phyloP scores from a whole-genome alignment of 805 yeast genomes.

The Saccharomyces jurei region DNA sequence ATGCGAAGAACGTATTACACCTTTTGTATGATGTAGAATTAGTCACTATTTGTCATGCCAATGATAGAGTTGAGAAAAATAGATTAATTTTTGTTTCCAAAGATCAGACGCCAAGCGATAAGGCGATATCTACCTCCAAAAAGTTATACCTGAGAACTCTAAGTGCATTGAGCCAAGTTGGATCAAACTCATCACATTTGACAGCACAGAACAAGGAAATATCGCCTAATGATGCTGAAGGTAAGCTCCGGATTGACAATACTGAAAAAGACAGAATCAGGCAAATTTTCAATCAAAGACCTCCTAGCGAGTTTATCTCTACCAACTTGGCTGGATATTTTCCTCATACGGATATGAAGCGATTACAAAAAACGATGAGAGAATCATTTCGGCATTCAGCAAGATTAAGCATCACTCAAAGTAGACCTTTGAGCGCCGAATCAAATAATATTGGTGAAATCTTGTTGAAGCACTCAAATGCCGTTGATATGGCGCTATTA shows the following conservation, averaged over 20 bases:
- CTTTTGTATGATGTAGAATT: constrained; percentile 68
- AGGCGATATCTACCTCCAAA: constrained; percentile 50
- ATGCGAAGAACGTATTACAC: constrained; percentile 33
- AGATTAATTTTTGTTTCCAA: constrained; percentile 59
- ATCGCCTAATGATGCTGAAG: neutral
- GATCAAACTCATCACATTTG: constrained; percentile 4
- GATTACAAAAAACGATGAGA: constrained; percentile 70
- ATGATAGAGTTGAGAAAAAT: constrained; percentile 60
- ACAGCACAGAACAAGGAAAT: neutral
- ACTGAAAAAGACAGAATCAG: constrained; percentile 26
- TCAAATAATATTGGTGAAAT: constrained; percentile 57
- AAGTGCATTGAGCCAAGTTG: constrained; percentile 14
- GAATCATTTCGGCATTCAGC: constrained; percentile 78
- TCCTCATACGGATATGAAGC: constrained; percentile 69
- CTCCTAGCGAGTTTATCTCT: constrained; percentile 87
- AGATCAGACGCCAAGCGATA: constrained; percentile 53
- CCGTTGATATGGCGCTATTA: constrained; percentile 42
- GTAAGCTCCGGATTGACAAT: constrained; percentile 16
- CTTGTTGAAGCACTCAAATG: constrained; percentile 45
- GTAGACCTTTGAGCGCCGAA: constrained; percentile 21
- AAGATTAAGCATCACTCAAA: constrained; percentile 33
- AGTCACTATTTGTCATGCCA: constrained; percentile 73
- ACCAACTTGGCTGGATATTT: constrained; percentile 84
- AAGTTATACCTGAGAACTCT: constrained; percentile 32
- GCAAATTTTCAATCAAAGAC: constrained; percentile 73